Evolutionary conservation across 139 green algal species (phyloP), one percentile per base, ranked within the genome.

Genomic region (Chlamydomonas schloesseri): DNA sequence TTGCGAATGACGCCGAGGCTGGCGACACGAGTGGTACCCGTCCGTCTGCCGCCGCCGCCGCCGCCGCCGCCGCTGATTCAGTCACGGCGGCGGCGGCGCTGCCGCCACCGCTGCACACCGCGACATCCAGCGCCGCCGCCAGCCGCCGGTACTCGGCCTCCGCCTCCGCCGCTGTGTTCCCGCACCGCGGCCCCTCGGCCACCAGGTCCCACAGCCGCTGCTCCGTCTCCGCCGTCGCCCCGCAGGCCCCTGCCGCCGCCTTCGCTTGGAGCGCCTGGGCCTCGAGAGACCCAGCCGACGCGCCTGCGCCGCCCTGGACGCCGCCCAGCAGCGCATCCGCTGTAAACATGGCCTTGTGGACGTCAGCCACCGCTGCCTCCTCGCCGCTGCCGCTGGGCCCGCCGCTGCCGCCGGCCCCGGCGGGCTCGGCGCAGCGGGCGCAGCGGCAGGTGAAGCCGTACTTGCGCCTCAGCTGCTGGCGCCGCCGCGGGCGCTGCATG

Each of bases 401-500:
- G n/a, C n/a, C n/a, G n/a, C n/a, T n/a, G n/a, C n/a, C n/a, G n/a
- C 33, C 24, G 36, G 17, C 34, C 10, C 10, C 60, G 57, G 46
- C 75, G 75, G 58, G 47, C 50, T 55, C 53, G 18, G 5, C 4
- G 76, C 85, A 89, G 46, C 85, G 85, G 14, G 46, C 69, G 68
- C 85, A 89, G n/a, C 17, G 0, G 76, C 85, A 89, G 5, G 9
- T 9, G 55, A 89, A 89, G 57, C 85, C 71, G 76, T 86, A 89
- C 70, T 73, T 74, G 29, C 62, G 58, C 1, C 23, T 42, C 42
- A 89, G 76, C 37, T 68, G 28, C 34, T 0, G 26, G 5, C 46
- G 57, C 8, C 85, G 85, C 34, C 36, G 36, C 18, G 3, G 10
- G 14, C 33, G 24, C 58, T 77, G 57, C 68, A 62, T 42, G 20